A percentile compares a stretch with the other conserved stretches of the same genome.
Evolutionary conservation across 2,329 filamentous ascomycete species (phyloP).

Genomic region (Decorospora gaudefroyi): DNA sequence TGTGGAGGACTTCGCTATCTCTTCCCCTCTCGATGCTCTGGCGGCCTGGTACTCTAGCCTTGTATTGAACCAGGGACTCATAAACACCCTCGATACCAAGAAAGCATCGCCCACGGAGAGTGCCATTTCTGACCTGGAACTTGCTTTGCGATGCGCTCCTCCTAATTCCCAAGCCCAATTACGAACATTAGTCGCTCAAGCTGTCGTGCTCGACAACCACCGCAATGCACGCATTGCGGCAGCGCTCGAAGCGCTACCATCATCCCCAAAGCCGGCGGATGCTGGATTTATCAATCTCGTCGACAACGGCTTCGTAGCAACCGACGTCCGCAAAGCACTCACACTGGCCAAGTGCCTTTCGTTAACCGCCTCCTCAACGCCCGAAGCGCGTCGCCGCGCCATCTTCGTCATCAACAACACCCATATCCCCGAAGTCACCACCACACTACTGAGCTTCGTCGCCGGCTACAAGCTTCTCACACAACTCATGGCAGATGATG

Average conservation of each 20-base stretch:
- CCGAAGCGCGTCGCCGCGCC: conserved; percentile 46
- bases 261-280: conserved; percentile 43
- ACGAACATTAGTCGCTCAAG: conserved; percentile 62
- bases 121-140: conserved; percentile 62
- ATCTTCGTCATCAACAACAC: conserved; percentile 49
- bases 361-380: conserved; percentile 51
- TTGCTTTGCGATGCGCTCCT: conserved; percentile 75
- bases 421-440: conserved; percentile 46
- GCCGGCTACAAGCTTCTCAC: conserved; percentile 51
- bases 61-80: conserved; percentile 70
- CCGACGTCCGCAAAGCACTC: conserved; percentile 62
- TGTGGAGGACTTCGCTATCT: conserved; percentile 81
- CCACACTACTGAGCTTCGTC: conserved; percentile 54
- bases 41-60: conserved; percentile 88
- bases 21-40: conserved; percentile 85
- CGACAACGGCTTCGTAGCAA: conserved; percentile 60
- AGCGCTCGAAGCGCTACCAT: conserved; percentile 59
- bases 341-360: conserved; percentile 64
- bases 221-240: conserved; percentile 57
- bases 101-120: conserved; percentile 51
- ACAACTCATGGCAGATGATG: conserved; percentile 42
- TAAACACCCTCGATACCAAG: conserved; percentile 63
- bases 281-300: conserved; percentile 52
- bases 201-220: conserved; percentile 60
- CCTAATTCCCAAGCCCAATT: conserved; percentile 72